Percentiles rank a stretch among this genome's conserved stretches.
Conservation (phyloP, 345 rosid genomes). For the Euphorbia tirucalli region DNA sequence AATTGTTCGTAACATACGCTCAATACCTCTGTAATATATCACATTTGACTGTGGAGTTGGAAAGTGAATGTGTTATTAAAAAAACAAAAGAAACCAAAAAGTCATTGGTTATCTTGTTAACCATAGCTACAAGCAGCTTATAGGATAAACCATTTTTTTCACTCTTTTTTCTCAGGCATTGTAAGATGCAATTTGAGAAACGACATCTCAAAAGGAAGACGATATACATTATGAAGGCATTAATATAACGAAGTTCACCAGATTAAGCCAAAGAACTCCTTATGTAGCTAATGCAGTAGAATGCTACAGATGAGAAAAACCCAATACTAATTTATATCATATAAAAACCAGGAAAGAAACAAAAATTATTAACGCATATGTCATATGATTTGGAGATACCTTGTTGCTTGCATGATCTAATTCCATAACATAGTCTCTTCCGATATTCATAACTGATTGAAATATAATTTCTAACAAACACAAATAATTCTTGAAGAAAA, state of each 20-base stretch:
- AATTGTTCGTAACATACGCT: conserved; percentile 65
- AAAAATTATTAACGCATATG: background rate
- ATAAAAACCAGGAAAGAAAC: background rate
- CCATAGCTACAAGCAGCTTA: conserved; percentile 2
- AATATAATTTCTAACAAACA: background rate
- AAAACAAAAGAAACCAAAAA: background rate
- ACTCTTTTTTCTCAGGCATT: background rate
- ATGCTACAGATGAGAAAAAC: background rate
- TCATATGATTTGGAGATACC: background rate
- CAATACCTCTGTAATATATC: conserved; percentile 78
- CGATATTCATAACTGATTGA: background rate
- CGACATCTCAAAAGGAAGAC: background rate
- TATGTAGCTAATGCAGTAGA: background rate
- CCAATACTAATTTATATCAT: background rate
- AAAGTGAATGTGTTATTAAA: background rate
- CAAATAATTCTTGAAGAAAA: background rate
- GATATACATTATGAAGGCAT: background rate
- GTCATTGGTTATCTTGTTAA: background rate
- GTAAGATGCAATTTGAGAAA: background rate
- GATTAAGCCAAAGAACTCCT: background rate
- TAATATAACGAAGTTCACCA: background rate
- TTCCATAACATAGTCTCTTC: background rate
- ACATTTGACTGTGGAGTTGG: conserved; percentile 56
- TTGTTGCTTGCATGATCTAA: background rate
- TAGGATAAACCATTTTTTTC: background rate